Evolutionary conservation across 2,329 filamentous ascomycete species (phyloP).

Genomic region (Aquanectria penicillioides): DNA sequence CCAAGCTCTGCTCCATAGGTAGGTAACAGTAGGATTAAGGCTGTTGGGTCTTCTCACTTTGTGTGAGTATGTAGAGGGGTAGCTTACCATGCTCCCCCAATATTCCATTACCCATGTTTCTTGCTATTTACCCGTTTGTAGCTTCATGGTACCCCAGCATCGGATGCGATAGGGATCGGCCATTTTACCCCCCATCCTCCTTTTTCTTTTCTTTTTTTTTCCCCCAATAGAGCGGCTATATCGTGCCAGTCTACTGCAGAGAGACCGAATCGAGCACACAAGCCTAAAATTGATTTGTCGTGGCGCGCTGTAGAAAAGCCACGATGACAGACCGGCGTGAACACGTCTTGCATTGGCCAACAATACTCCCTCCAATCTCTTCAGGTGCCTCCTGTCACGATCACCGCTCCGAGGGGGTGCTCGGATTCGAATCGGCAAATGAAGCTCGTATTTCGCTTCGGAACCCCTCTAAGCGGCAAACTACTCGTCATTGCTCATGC

Average conservation of each 20-base stretch:
- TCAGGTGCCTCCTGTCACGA: not conserved
- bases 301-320: too few species aligned
- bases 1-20: not conserved
- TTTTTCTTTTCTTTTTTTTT: not conserved
- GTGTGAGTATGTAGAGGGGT: too few species aligned
- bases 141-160: too few species aligned
- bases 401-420: not conserved
- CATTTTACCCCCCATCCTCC: not conserved
- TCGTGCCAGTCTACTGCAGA: constrained; percentile 3
- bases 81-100: too few species aligned
- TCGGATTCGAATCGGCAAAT: constrained; percentile 3
- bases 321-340: too few species aligned
- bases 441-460: too few species aligned
- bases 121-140: too few species aligned
- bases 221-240: constrained; percentile 6
- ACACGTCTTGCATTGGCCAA: constrained; percentile 6
- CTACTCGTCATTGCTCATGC: too few species aligned
- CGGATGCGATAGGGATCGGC: not conserved
- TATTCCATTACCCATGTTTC: too few species aligned
- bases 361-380: not conserved
- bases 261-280: not conserved
- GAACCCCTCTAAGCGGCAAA: too few species aligned
- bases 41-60: too few species aligned
- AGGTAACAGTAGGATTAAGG: too few species aligned
- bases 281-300: not conserved